phyloP scores from a whole-genome alignment of 768 basidiomycete species.

The Cystofilobasidium macerans region DNA sequence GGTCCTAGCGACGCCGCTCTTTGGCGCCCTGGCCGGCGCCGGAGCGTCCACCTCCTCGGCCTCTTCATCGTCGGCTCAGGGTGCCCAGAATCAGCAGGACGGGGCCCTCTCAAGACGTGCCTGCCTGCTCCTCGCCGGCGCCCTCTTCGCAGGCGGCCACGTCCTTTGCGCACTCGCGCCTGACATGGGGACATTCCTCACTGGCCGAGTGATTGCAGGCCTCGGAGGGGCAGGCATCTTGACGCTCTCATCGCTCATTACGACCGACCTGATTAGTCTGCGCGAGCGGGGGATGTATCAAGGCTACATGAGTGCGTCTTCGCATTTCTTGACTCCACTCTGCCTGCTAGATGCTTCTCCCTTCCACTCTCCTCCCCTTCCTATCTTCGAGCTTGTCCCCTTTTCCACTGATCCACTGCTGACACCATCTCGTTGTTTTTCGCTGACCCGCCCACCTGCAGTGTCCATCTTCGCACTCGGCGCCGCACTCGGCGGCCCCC shows the following conservation, averaged over 20 bases:
- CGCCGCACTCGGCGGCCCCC: conserved; percentile 12
- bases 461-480: conserved; percentile 20
- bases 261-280: conserved; percentile 17
- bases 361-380: no score
- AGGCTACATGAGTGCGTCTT: conserved; percentile 13
- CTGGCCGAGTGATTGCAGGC: conserved; percentile 4
- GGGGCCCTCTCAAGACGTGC: neutral
- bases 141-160: conserved; percentile 6
- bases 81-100: no score
- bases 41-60: no score
- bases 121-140: conserved; percentile 3
- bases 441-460: neutral
- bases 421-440: neutral
- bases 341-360: no score
- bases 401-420: neutral
- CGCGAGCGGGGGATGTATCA: conserved; percentile 23
- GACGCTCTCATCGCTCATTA: conserved; percentile 9
- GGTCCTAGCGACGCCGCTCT: conserved; percentile 13
- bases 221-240: conserved; percentile 23
- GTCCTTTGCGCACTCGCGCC: conserved; percentile 4
- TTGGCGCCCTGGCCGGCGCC: conserved; percentile 21
- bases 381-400: no score
- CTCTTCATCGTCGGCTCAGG: no score
- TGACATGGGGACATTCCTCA: conserved; percentile 4
- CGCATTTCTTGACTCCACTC: neutral